Conservation (phyloP, 1,139 yeast species). For the Debaryomyces udenii region DNA sequence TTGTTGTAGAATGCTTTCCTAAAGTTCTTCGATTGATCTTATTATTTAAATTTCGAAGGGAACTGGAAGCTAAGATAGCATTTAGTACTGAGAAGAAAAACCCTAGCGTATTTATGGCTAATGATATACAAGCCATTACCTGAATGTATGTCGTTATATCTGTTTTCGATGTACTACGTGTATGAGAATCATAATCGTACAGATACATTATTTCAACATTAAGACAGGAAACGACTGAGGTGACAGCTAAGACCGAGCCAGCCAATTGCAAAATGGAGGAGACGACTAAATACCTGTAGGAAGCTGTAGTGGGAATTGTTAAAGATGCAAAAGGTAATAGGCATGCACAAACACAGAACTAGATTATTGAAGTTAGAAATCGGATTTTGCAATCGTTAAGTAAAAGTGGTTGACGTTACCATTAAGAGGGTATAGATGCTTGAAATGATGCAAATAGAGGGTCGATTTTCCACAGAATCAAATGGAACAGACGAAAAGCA, state of each 20-base stretch:
- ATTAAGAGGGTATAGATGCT: constrained; percentile 29
- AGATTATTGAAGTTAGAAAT: constrained; percentile 13
- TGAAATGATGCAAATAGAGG: constrained; percentile 32
- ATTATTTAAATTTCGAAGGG: constrained; percentile 18
- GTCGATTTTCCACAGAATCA: constrained; percentile 45
- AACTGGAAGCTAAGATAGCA: constrained; percentile 9
- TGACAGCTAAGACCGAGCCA: constrained; percentile 24
- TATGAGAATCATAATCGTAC: constrained; percentile 24
- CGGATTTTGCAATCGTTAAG: background rate
- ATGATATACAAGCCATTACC: constrained; percentile 15
- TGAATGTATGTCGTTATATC: constrained; percentile 33
- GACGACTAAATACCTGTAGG: constrained; percentile 18
- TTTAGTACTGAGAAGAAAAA: constrained; percentile 13
- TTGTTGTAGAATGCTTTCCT: constrained; percentile 3
- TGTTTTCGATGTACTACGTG: constrained; percentile 16
- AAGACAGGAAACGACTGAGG: constrained; percentile 24
- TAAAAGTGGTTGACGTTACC: constrained; percentile 25
- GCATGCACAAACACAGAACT: constrained; percentile 31
- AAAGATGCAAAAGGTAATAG: constrained; percentile 24
- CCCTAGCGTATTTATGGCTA: constrained; percentile 15
- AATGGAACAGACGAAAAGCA: constrained; percentile 47
- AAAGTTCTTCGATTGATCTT: constrained; percentile 22
- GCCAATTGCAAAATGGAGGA: constrained; percentile 24
- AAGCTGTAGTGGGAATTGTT: constrained; percentile 23
- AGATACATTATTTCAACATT: constrained; percentile 29